Percentiles rank a stretch among this genome's conserved stretches.
Conservation (phyloP, 1,284 basidiomycete species). For the Ceratobasidium sp. region DNA sequence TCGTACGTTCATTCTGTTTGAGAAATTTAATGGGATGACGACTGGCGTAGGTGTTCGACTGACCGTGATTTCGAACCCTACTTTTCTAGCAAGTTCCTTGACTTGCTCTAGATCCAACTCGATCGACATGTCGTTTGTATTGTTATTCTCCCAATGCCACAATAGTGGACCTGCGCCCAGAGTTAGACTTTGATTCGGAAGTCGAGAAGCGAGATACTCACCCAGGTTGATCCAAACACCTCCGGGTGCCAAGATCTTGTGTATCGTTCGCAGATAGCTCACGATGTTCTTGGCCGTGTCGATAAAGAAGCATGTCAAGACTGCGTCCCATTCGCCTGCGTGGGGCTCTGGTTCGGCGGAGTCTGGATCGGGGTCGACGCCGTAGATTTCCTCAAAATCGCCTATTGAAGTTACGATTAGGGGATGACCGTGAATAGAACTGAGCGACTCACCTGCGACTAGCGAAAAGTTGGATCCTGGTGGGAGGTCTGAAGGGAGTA, state of each 20-base stretch:
- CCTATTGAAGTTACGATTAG: conserved; percentile 56
- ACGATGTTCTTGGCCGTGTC: conserved; percentile 94
- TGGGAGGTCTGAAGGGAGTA: conserved; percentile 77
- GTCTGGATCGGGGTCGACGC: conserved; percentile 57
- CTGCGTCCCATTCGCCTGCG: conserved; percentile 81
- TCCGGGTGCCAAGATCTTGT: conserved; percentile 77
- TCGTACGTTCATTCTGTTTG: conserved; percentile 74
- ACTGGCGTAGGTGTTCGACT: conserved; percentile 48
- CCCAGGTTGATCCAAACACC: conserved; percentile 93
- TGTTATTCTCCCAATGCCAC: conserved; percentile 96
- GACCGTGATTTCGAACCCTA: conserved; percentile 87
- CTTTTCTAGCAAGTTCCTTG: conserved; percentile 71
- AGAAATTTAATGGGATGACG: not conserved
- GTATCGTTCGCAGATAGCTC: conserved; percentile 86
- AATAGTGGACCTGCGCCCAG: conserved; percentile 75
- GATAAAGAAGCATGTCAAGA: conserved; percentile 97
- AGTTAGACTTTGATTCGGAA: not conserved
- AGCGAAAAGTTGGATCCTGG: conserved; percentile 74
- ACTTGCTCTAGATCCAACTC: conserved; percentile 92
- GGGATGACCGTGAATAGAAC: not conserved
- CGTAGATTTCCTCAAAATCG: conserved; percentile 93
- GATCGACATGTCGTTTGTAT: conserved; percentile 78
- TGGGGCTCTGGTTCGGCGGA: conserved; percentile 61
- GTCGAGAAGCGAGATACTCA: conserved; percentile 45
- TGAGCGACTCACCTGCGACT: conserved; percentile 69